Percentiles rank a stretch among this genome's conserved stretches.
These are phyloP conservation scores for Mycena polygramma DNA, from an alignment of 768 basidiomycete species.

Conservation along the genomic window DNA sequence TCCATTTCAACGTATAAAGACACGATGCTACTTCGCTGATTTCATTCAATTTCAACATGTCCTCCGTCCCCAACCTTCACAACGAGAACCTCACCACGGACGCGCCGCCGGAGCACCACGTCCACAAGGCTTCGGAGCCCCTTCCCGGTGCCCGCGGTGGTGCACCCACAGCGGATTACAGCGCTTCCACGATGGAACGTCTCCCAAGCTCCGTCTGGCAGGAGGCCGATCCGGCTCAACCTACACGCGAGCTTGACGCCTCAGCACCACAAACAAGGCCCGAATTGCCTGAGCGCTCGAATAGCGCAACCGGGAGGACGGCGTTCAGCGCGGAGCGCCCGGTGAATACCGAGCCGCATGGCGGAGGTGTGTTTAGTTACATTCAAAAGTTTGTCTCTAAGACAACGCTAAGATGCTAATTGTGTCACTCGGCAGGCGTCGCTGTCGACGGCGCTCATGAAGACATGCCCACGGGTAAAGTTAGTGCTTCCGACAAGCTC, in stretches of 20 bases:
- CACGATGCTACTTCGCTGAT: background rate
- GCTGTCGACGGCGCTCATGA: slow-evolving; percentile 48
- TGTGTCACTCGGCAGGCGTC: slow-evolving; percentile 43
- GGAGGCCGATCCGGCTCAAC: slow-evolving; percentile 21
- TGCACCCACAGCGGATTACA: slow-evolving; percentile 53
- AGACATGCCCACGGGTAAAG: slow-evolving; percentile 52
- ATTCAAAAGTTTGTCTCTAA: background rate
- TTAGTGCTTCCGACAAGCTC: slow-evolving; percentile 64
- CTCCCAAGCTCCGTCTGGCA: slow-evolving; percentile 37
- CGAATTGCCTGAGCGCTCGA: slow-evolving; percentile 7
- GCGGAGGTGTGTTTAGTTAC: slow-evolving; percentile 43
- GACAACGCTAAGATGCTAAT: too few species aligned
- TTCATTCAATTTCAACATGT: slow-evolving; percentile 24
- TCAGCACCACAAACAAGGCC: slow-evolving; percentile 18
- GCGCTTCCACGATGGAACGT: slow-evolving; percentile 53
- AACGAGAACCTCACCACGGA: slow-evolving; percentile 8
- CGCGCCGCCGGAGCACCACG: slow-evolving; percentile 53
- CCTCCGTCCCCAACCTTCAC: slow-evolving; percentile 27
- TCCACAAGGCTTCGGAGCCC: slow-evolving; percentile 63
- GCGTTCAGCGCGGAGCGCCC: slow-evolving; percentile 52
- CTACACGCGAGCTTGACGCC: slow-evolving; percentile 26
- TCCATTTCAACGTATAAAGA: slow-evolving; percentile 7
- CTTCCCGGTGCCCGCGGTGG: slow-evolving; percentile 58
- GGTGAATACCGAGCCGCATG: slow-evolving; percentile 50
- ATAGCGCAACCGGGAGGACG: slow-evolving; percentile 32